phyloP scores from a whole-genome alignment of 2,329 filamentous ascomycete genomes.

The Colletotrichum sp. region DNA sequence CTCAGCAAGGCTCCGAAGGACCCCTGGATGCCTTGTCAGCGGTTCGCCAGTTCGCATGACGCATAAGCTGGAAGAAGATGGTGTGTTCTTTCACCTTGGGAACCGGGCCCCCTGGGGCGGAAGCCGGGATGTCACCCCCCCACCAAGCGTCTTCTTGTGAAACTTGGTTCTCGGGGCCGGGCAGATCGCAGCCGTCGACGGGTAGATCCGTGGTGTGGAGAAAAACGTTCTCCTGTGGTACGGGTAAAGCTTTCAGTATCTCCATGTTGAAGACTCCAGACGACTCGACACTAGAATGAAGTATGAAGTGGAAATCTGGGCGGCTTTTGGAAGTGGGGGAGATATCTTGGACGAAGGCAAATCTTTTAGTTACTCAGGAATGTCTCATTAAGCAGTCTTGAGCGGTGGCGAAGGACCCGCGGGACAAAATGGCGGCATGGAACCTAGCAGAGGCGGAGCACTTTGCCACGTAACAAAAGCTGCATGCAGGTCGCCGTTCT shows the following conservation, averaged over 20 bases:
- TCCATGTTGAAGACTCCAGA: background rate
- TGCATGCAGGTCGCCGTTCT: background rate
- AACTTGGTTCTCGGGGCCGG: background rate
- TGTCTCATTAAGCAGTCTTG: too few species aligned
- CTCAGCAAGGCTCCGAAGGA: background rate
- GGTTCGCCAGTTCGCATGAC: background rate
- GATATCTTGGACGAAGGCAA: too few species aligned
- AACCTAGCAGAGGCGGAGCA: background rate
- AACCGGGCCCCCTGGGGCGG: background rate
- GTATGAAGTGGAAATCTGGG: rapidly evolving
- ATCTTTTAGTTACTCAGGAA: too few species aligned
- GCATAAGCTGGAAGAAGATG: background rate
- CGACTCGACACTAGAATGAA: rapidly evolving
- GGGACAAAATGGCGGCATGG: too few species aligned
- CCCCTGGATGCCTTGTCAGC: background rate
- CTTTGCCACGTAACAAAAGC: background rate
- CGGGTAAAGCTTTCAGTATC: background rate
- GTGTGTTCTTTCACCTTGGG: background rate
- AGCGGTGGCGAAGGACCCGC: too few species aligned
- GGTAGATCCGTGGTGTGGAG: background rate
- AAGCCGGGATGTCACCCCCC: background rate
- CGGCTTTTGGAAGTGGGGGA: rapidly evolving
- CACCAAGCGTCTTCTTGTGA: background rate
- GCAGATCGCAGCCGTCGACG: background rate
- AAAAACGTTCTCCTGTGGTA: background rate